These are phyloP conservation scores for Geotrichum restrictum DNA, from an alignment of 1,139 yeast species.

Conservation along the genomic window DNA sequence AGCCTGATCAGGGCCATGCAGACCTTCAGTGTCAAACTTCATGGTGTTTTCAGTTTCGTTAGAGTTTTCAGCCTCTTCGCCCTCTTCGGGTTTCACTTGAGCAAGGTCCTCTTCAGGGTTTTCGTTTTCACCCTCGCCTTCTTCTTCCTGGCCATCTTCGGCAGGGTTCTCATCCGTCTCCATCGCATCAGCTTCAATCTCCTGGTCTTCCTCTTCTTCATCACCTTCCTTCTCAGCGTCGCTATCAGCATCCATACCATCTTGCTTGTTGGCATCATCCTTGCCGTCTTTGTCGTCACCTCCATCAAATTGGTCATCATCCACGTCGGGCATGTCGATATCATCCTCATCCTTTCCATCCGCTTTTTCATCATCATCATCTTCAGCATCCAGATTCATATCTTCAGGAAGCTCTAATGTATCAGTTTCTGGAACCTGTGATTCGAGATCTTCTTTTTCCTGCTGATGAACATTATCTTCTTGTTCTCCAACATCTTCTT, in stretches of 20 bases:
- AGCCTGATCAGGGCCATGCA: conserved; percentile 47
- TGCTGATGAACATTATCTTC: conserved; percentile 50
- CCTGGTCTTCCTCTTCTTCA: conserved; percentile 59
- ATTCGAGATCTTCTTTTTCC: conserved; percentile 66
- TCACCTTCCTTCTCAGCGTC: conserved; percentile 53
- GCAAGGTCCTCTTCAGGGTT: conserved; percentile 33
- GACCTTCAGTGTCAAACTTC: conserved; percentile 37
- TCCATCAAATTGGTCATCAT: conserved; percentile 30
- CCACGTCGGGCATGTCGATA: conserved; percentile 40
- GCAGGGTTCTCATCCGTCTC: conserved; percentile 75
- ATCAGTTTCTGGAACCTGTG: conserved; percentile 73
- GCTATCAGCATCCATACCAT: conserved; percentile 31
- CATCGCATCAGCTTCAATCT: conserved; percentile 63
- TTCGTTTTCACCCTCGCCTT: conserved; percentile 52
- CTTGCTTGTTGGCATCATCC: conserved; percentile 48
- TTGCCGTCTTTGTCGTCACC: conserved; percentile 58
- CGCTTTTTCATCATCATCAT: conserved; percentile 44
- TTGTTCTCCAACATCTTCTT: conserved; percentile 42
- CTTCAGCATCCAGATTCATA: conserved; percentile 71
- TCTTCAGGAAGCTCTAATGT: conserved; percentile 84
- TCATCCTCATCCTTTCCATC: conserved; percentile 32
- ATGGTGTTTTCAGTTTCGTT: conserved; percentile 23
- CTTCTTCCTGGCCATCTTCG: conserved; percentile 67
- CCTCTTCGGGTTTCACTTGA: conserved; percentile 24
- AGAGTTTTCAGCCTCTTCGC: conserved; percentile 33